These are phyloP conservation scores for Catharanthus roseus DNA, from an alignment of 257 asterid genomes.

Conservation along the genomic window DNA sequence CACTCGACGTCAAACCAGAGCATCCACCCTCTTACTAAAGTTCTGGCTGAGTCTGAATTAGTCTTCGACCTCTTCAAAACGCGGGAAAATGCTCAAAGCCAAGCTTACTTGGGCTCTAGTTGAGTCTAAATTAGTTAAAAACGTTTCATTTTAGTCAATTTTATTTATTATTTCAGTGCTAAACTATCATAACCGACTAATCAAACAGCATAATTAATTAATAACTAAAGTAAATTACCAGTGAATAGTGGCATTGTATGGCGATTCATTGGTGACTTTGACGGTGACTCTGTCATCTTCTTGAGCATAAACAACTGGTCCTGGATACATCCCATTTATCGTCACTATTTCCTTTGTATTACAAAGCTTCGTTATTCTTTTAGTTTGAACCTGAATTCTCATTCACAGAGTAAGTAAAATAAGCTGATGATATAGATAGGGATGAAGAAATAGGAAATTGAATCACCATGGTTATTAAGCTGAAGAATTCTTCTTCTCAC, in stretches of 20 bases:
- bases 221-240: constrained; percentile 27
- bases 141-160: no score
- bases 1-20: no score
- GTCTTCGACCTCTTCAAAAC: no score
- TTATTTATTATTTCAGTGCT: not conserved
- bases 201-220: no score
- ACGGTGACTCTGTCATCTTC: constrained; percentile 51
- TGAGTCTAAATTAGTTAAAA: no score
- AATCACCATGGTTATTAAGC: no score
- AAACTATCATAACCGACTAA: no score
- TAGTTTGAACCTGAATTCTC: constrained; percentile 40
- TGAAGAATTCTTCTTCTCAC: no score
- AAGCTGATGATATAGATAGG: not conserved
- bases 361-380: constrained; percentile 45
- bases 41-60: no score
- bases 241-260: constrained; percentile 56
- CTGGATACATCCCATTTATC: constrained; percentile 49
- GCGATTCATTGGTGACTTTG: constrained; percentile 37
- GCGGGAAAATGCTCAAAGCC: no score
- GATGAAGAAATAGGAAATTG: not conserved
- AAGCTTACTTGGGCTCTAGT: no score
- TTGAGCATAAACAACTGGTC: constrained; percentile 59
- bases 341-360: constrained; percentile 37
- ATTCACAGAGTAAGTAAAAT: not conserved
- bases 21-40: no score